Base-by-base conservation (phyloP, 164 flowering plant genomes). In the Vitis rotundifolia region DNA sequence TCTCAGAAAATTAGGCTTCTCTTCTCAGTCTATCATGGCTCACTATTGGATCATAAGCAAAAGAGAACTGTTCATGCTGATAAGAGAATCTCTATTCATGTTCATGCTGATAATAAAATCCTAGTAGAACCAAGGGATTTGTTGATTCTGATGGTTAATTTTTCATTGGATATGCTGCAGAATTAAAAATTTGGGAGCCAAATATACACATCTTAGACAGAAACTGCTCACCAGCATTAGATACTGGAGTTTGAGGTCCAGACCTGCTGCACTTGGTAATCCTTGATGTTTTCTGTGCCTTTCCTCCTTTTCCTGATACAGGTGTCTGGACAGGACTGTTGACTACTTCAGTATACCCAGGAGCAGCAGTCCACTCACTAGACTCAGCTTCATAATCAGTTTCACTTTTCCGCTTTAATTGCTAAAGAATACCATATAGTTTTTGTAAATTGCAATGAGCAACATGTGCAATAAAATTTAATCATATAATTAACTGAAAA, bases 361-460 rank as follows among this genome's bases (percentile, higher is more conserved):
- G 71, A 73, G 29, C 66, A 28, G 74, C 66, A 26, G 78, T 64
- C 75, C 75, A 64, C 52, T 79, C 80, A 62, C 69, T 78, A 49
- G 83, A 75, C 55, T 83, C 87, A 37, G 65, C 75, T 73, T 79
- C 81, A 73, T 49, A 77, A 28, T 82, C 84, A 47, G 71, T 67
- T 49, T 79, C 87, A 72, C 71, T 84, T 75, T 85, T 85, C 73
- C 89, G 73, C 86, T 87, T 85, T 64, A 82, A 63, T 55, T 78
- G 84, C 84, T 82, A 58, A 66, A 28, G 55, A 15, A 75, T 9
- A 8, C 22, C 49, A 44, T 16, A 16, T 11, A 19, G 50, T 68
- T 70, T 13, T 44, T 37, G 44, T 49, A 28, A 26, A 48, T 22
- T 49, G 53, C 18, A 63, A 59, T 68, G 22, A 66, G 66, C 22